A percentile compares a stretch with the other conserved stretches of the same genome.
Conservation (phyloP, 768 basidiomycete genomes). For the Termitomyces sp. region DNA sequence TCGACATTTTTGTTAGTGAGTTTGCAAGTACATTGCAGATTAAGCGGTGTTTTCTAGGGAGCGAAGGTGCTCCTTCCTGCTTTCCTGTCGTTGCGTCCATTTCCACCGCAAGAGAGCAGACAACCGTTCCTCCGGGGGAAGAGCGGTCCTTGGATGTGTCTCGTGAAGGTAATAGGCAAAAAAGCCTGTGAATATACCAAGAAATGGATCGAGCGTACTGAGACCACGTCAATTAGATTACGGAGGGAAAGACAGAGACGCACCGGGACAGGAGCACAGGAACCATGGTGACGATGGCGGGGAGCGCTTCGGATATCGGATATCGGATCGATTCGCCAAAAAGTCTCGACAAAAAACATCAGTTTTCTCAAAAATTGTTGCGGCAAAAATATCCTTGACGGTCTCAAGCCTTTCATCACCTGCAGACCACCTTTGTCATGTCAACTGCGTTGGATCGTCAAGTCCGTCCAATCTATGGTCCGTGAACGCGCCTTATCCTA, state of each 20-base stretch:
- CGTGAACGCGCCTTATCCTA: conserved; percentile 13
- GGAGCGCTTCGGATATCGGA: conserved; percentile 10
- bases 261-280: conserved; percentile 51
- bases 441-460: conserved; percentile 72
- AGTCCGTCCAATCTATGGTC: conserved; percentile 82
- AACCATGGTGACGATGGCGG: conserved; percentile 9
- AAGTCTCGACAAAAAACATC: conserved; percentile 3
- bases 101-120: conserved; percentile 60
- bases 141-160: conserved; percentile 68
- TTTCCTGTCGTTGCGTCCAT: conserved; percentile 40
- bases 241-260: conserved; percentile 5
- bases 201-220: conserved; percentile 63
- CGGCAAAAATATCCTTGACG: not conserved
- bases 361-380: not conserved
- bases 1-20: not conserved
- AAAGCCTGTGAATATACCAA: conserved; percentile 74
- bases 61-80: conserved; percentile 25
- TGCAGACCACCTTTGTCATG: conserved; percentile 23
- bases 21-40: not conserved
- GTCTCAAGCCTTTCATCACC: not conserved
- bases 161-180: conserved; percentile 80
- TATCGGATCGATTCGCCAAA: conserved; percentile 7
- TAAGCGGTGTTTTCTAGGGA: conserved; percentile 32
- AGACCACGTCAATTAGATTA: not conserved
- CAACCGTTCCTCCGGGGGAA: conserved; percentile 51